These are phyloP conservation scores for Chlorella sorokiniana DNA, from an alignment of 139 green algal genomes.

Conservation along the genomic window DNA sequence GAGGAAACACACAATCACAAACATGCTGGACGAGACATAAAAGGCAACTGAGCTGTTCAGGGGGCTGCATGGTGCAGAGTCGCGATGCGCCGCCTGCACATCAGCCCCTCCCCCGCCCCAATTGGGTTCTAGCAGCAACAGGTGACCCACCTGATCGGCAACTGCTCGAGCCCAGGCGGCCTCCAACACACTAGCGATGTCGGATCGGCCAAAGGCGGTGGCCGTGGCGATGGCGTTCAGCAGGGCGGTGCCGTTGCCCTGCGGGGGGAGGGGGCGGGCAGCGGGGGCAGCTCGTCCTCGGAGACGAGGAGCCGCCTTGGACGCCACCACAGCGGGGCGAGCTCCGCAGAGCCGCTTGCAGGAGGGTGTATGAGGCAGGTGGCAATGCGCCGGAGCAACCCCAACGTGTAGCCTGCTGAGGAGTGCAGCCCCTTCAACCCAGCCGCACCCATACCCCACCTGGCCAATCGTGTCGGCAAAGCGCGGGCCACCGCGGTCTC, in stretches of 20 bases:
- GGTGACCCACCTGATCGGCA: background rate
- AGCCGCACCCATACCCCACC: background rate
- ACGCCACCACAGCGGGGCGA: background rate
- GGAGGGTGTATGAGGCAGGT: background rate
- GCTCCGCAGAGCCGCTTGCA: background rate
- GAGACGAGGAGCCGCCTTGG: background rate
- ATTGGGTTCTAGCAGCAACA: too few species aligned
- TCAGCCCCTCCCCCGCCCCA: too few species aligned
- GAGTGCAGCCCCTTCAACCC: background rate
- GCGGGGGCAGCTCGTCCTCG: background rate
- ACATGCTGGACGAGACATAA: background rate
- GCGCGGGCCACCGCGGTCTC: background rate
- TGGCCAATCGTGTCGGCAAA: conserved; percentile 3
- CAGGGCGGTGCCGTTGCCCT: background rate
- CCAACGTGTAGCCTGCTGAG: background rate
- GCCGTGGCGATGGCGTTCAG: conserved; percentile 10
- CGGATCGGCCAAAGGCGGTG: background rate
- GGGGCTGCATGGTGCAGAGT: background rate
- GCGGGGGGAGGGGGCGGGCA: background rate
- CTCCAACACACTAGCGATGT: background rate
- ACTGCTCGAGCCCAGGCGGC: background rate
- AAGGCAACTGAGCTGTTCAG: too few species aligned
- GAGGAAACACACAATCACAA: background rate
- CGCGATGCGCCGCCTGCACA: background rate
- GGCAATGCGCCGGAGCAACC: too few species aligned